These are phyloP conservation scores for Bassia scoparia DNA, from an alignment of 148 eudicot species.

Conservation along the genomic window DNA sequence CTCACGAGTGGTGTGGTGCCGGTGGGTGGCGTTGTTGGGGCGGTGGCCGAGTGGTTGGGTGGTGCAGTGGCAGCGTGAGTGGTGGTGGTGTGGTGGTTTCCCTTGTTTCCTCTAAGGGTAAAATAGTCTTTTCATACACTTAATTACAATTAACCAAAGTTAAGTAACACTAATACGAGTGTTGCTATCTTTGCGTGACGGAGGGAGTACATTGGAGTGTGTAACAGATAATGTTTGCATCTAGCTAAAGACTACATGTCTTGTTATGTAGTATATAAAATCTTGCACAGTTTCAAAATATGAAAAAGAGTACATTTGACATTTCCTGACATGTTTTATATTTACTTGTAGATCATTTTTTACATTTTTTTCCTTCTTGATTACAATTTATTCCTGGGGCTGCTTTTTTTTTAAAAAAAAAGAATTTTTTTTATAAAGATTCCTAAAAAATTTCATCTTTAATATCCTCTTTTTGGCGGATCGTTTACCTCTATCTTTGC, in stretches of 20 bases:
- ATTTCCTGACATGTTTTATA: not conserved
- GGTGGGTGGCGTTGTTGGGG: too few species aligned
- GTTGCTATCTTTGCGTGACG: too few species aligned
- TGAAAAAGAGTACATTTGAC: not conserved
- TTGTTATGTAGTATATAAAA: not conserved
- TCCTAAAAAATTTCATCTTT: constrained; percentile 1
- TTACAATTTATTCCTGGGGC: not conserved
- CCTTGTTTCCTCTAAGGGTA: too few species aligned
- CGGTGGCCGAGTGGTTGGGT: too few species aligned
- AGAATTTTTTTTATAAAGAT: not conserved
- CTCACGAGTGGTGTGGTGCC: too few species aligned
- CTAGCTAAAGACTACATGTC: not conserved
- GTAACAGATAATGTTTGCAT: not conserved
- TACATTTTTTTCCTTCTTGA: not conserved
- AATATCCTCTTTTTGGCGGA: not conserved
- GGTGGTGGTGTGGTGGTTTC: too few species aligned
- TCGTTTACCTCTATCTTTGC: not conserved
- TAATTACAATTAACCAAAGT: too few species aligned
- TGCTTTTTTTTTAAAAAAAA: not conserved
- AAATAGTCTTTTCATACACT: too few species aligned
- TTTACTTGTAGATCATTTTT: not conserved
- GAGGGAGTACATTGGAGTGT: too few species aligned
- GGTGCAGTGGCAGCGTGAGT: too few species aligned
- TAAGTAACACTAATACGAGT: too few species aligned
- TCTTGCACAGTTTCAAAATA: not conserved